Conservation (phyloP, 805 yeast genomes). For the Ogataea ramenticola region DNA sequence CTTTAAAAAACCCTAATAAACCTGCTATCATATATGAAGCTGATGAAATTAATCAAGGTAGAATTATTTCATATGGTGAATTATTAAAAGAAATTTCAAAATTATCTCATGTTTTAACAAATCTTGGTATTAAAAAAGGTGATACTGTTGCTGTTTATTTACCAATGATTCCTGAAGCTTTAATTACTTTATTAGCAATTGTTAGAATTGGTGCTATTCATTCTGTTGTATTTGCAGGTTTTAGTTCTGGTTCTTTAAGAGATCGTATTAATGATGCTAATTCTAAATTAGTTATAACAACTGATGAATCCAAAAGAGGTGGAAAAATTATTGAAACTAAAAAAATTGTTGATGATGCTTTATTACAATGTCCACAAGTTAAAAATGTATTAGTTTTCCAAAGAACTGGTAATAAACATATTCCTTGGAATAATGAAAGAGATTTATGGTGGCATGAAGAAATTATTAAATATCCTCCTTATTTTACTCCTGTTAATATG, state of each 20-base stretch:
- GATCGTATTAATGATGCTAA: constrained; percentile 70
- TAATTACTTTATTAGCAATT: constrained; percentile 69
- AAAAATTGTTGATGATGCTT: constrained; percentile 77
- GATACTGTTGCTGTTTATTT: constrained; percentile 81
- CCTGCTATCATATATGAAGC: constrained; percentile 76
- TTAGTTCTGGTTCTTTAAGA: constrained; percentile 61
- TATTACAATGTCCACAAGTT: constrained; percentile 58
- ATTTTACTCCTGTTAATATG: constrained; percentile 68
- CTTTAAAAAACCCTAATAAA: constrained; percentile 61
- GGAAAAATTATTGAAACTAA: constrained; percentile 76
- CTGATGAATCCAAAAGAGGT: constrained; percentile 80
- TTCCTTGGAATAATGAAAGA: constrained; percentile 45
- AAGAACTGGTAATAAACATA: constrained; percentile 58
- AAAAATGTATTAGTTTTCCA: constrained; percentile 63
- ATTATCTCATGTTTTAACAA: constrained; percentile 60
- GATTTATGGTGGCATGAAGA: constrained; percentile 79
- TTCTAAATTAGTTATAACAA: constrained; percentile 66
- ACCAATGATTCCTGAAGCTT: constrained; percentile 82
- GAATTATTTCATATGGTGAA: constrained; percentile 61
- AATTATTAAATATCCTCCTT: constrained; percentile 55
- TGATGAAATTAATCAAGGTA: constrained; percentile 64
- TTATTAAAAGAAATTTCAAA: constrained; percentile 62
- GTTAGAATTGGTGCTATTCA: constrained; percentile 78
- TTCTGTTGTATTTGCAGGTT: constrained; percentile 83
- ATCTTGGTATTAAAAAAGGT: constrained; percentile 68